Evolutionary conservation across 2,329 filamentous ascomycete genomes (phyloP).

Genomic region (Didymella glomerata): DNA sequence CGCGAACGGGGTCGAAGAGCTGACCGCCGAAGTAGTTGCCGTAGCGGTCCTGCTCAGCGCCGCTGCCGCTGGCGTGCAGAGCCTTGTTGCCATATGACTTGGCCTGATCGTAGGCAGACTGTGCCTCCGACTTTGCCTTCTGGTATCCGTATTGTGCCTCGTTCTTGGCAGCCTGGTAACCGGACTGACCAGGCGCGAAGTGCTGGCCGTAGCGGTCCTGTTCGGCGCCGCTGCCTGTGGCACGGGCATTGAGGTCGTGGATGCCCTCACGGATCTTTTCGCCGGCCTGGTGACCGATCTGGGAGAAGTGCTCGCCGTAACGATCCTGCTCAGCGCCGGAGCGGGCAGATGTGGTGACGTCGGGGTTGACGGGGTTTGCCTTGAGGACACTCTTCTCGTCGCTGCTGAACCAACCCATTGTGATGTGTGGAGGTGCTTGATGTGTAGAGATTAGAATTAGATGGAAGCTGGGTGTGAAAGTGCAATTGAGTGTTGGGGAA

Average conservation of each 20-base stretch:
- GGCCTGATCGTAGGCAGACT: constrained; percentile 26
- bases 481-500: constrained; percentile 4
- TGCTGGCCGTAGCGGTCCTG: constrained; percentile 44
- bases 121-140: constrained; percentile 33
- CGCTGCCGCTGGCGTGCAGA: constrained; percentile 32
- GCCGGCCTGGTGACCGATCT: constrained; percentile 31
- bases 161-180: constrained; percentile 31
- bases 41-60: constrained; percentile 47
- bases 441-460: not conserved
- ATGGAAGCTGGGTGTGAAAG: not conserved
- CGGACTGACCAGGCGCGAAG: constrained; percentile 31
- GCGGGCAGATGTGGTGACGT: constrained; percentile 36
- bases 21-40: constrained; percentile 40
- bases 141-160: constrained; percentile 35
- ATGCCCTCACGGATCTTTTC: constrained; percentile 34
- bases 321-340: constrained; percentile 48
- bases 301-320: constrained; percentile 40
- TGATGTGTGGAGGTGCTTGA: constrained; percentile 18
- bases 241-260: constrained; percentile 28
- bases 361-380: constrained; percentile 34
- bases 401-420: constrained; percentile 40
- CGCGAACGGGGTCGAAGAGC: constrained; percentile 35
- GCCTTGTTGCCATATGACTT: constrained; percentile 30
- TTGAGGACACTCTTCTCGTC: constrained; percentile 32
- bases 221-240: constrained; percentile 42